Base-by-base conservation (phyloP, 2,329 filamentous ascomycete genomes). In the Penicillium sp. region DNA sequence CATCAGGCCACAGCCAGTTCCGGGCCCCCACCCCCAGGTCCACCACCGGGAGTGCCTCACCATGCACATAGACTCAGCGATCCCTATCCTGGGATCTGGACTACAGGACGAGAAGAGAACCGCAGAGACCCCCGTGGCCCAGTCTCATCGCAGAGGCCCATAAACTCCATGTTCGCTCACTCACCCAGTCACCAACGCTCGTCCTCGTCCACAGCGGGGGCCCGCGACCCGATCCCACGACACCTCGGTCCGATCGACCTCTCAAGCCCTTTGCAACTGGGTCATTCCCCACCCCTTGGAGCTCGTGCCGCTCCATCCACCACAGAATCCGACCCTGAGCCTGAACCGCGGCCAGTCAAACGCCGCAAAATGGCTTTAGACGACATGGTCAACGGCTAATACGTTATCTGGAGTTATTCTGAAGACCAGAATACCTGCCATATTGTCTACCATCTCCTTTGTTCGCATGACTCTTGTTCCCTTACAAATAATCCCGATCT, bases 301-400 rank as follows among this genome's bases (percentile, higher is more conserved):
- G 39, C 39, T 5, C 63, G 62, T 14, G 33, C 60, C 11, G 65
- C 65, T 2, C 62, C 57, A 16, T 50, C 39, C 11, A 41, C 39
- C 19, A 41, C 62, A 3, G 69, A 68, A 16, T 43, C 58, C 1
- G 65, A 70, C 29, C 39, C 41, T 13, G 55, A 62, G 5, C 27
- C 49, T 16, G 68, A 69, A 11, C 61, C 58, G 11, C 60, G 70
- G 43, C 73, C 73, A 5, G 41, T 71, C 13, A 76, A 76, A 55
- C 65, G 73, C 43, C 71, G 71, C 31, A 74, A 71, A 48, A 76
- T 76, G 73, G 73, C 73, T 14, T 53, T 76, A 53, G 70, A 76
- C 50, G 73, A 76, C 49, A 76, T 76, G 66, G 73, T 76, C 19
- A 76, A 76, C 48, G 73, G 69, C 43, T 75, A 53, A 63, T 21